Evolutionary conservation across 768 basidiomycete species (phyloP), one percentile per base, ranked within the genome.

Genomic region (Astraeus odoratus): DNA sequence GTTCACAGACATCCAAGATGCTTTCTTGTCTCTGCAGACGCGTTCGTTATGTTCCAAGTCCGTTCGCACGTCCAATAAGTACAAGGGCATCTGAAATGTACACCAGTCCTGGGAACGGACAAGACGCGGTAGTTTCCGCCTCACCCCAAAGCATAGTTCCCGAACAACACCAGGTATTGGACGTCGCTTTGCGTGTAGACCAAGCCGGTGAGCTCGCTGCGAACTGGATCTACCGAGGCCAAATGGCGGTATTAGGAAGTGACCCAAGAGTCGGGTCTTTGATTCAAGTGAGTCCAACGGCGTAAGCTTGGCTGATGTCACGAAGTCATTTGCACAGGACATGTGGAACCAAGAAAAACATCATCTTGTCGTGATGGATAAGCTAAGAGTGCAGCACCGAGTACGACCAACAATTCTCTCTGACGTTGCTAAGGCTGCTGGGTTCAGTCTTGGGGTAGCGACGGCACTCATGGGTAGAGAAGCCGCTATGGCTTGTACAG

Each of bases 301-400:
- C 38, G 15, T 34, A 35, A 12, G 42, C 30, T 44, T 18, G 31
- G 27, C 38, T 41, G 8, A 41, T 43, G 34, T 9, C 16, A 43
- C 27, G 10, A 39, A 41, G 45, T 43, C 37, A 19, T 25, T 45
- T 49, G 31, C 12, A n/a, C 33, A 97, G 93, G 85, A 88, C 48
- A 98, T 98, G 94, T 97, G 93, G 92, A 80, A 90, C 26, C 91
- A 91, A 60, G 94, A 98, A 65, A 87, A 86, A 68, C 90, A 88
- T 60, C 94, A 98, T 64, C 71, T 98, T 10, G 58, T 67, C 0
- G 88, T 92, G 25, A 89, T 95, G 81, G 78, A 93, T 58, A 83
- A 80, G 56, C 66, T 98, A 16, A 87, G 87, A 53, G 53, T 75
- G 2, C 93, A 98, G 61, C 91, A 97, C 60, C 72, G 71, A 20